Evolutionary conservation across 331 rosid genomes (phyloP), one percentile per base, ranked within the genome.

Genomic region (Ulmus americana): DNA sequence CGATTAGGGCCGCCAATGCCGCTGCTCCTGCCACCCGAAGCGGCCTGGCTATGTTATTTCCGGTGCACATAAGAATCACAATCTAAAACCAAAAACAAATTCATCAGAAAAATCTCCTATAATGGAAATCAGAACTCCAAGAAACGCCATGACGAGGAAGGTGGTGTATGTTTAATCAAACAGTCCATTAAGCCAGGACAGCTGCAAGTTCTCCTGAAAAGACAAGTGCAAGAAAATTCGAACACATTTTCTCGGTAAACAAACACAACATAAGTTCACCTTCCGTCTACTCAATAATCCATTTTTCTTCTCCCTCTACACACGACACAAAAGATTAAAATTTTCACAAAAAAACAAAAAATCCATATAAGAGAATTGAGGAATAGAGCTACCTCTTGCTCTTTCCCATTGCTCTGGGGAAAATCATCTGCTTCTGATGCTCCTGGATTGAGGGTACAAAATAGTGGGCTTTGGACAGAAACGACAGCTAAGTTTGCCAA

Each of bases 1-100:
- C 69, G 3, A 62, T 54, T 16, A 43, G 14, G 39, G 69, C 63
- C 53, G 63, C 75, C 57, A 62, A 40, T 43, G 69, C 63, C 22
- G 75, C 69, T 44, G 75, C 75, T 43, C 69, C 63, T 9, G 69
- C 69, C 5, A 28, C 45, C 11, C 5, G 46, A 45, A 70, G 62
- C 8, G 75, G 63, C 57, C 57, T 47, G 2, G 45, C 62, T 10
- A 71, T 59, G 48, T 45, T 71, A 20, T 63, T 63, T 52, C 59
- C 65, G 0, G 45, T 63, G 20, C 76, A 38, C 70, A 63, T 55
- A 57, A 54, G 20, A 49, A 55, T 12, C 39, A 63, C 65, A 39
- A 55, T 63, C 65, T 45, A 52, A 40, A 16, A 15, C n/a, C 15
- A 28, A 28, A 28, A 28, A 2, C 35, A 15, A 45, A 35, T 28